Evolutionary conservation across 148 eudicot genomes (phyloP).

Genomic region (Dysphania ambrosioides): DNA sequence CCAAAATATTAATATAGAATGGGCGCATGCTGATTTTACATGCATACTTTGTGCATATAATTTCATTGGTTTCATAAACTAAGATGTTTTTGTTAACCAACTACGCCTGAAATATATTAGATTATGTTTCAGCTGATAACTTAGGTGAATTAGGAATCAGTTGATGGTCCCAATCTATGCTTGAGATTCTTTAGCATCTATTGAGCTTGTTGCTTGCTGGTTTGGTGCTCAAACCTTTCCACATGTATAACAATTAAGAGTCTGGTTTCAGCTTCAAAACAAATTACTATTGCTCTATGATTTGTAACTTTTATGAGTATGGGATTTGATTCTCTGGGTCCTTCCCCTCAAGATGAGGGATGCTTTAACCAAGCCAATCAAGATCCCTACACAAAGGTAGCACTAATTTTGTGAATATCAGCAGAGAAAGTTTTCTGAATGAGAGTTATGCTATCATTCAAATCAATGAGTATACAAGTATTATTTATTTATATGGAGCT

Average conservation of each 20-base stretch:
- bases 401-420: background rate
- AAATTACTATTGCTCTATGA: background rate
- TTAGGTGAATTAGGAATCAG: constrained; percentile 3
- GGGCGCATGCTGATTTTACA: constrained; percentile 13
- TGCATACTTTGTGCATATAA: too few relatives aligned
- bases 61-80: background rate
- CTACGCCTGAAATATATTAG: background rate
- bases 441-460: background rate
- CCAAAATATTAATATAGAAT: background rate
- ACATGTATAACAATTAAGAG: too few relatives aligned
- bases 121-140: background rate
- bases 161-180: constrained; percentile 2
- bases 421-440: background rate
- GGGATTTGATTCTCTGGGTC: constrained; percentile 7
- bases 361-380: constrained; percentile 7
- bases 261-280: too few relatives aligned
- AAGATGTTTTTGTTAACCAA: constrained; percentile 11
- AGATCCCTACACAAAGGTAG: background rate
- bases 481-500: background rate
- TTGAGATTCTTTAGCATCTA: constrained; percentile 10
- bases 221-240: too few relatives aligned
- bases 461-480: too few relatives aligned
- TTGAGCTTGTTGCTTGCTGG: background rate
- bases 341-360: constrained; percentile 18
- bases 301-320: constrained; percentile 7